Conservation (phyloP, 352 stramenopile genomes). For the Phytophthora lateralis region DNA sequence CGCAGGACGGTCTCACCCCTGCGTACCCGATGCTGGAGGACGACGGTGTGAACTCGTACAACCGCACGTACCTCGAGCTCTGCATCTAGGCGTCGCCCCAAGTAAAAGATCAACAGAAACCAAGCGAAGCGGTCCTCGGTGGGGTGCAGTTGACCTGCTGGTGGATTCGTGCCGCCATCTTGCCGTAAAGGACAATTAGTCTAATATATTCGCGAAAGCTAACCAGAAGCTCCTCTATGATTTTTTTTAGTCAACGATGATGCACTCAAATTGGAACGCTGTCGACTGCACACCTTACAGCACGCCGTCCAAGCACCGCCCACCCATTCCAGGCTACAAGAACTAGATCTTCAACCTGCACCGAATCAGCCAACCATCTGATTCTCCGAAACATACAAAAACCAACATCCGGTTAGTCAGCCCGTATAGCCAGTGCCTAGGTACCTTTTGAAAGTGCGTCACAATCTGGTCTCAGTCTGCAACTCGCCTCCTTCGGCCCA, state of each 20-base stretch:
- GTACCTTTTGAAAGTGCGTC: neutral
- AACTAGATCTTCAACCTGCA: conserved; percentile 16
- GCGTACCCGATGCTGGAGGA: conserved; percentile 97
- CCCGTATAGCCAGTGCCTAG: neutral
- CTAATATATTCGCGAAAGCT: conserved; percentile 27
- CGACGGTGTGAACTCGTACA: conserved; percentile 96
- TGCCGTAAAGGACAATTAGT: conserved; percentile 20
- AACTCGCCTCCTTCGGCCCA: conserved; percentile 20
- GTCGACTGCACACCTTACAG: conserved; percentile 2
- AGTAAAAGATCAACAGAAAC: neutral
- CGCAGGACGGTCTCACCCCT: conserved; percentile 96
- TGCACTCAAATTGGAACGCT: too few relatives aligned
- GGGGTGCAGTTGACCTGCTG: conserved; percentile 15
- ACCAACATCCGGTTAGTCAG: conserved; percentile 19
- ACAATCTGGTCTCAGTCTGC: conserved; percentile 17
- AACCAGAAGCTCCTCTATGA: neutral
- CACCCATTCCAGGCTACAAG: conserved; percentile 2
- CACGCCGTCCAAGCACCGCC: conserved; percentile 7
- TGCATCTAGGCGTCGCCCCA: conserved; percentile 53
- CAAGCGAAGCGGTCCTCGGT: conserved; percentile 6
- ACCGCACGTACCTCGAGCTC: conserved; percentile 94
- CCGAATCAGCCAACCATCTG: conserved; percentile 21
- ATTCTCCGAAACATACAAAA: conserved; percentile 29
- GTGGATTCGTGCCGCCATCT: conserved; percentile 14
- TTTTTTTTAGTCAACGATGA: neutral